phyloP scores from a whole-genome alignment of 2,329 filamentous ascomycete genomes.

The Aspergillus persii region DNA sequence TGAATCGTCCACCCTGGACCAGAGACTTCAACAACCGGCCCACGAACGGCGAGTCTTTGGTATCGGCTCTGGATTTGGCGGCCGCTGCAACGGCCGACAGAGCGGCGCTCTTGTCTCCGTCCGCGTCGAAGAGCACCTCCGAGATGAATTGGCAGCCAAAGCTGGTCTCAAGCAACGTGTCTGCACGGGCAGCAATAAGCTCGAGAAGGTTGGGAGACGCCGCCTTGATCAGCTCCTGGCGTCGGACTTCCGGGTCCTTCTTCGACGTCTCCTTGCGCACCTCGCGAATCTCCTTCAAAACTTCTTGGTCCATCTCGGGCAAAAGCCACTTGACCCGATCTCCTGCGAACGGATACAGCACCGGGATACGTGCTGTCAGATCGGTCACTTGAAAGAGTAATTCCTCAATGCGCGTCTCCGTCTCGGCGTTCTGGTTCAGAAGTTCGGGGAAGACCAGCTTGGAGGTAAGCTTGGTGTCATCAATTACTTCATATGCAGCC shows the following conservation, averaged over 20 bases:
- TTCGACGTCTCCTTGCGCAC: conserved; percentile 85
- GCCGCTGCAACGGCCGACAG: conserved; percentile 62
- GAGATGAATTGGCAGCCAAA: conserved; percentile 85
- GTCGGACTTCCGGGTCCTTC: conserved; percentile 76
- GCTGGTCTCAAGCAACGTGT: conserved; percentile 67
- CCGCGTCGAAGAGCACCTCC: conserved; percentile 74
- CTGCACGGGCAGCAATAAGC: conserved; percentile 66
- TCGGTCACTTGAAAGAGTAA: conserved; percentile 45
- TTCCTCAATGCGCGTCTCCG: conserved; percentile 43
- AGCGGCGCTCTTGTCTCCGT: conserved; percentile 71
- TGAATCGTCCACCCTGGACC: conserved; percentile 84
- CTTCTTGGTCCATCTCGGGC: conserved; percentile 61
- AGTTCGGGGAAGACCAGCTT: conserved; percentile 88
- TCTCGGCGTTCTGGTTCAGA: conserved; percentile 61
- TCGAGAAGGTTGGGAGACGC: conserved; percentile 73
- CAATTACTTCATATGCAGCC: conserved; percentile 83
- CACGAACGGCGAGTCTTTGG: conserved; percentile 64
- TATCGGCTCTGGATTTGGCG: conserved; percentile 42
- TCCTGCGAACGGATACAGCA: conserved; percentile 80
- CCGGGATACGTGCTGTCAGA: conserved; percentile 56
- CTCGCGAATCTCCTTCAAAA: conserved; percentile 73
- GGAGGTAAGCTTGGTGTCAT: conserved; percentile 84
- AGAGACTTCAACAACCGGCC: conserved; percentile 91
- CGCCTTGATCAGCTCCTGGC: conserved; percentile 71
- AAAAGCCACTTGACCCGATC: conserved; percentile 62